Evolutionary conservation across 2,329 filamentous ascomycete species (phyloP).

Genomic region (Paecilomyces sp.): DNA sequence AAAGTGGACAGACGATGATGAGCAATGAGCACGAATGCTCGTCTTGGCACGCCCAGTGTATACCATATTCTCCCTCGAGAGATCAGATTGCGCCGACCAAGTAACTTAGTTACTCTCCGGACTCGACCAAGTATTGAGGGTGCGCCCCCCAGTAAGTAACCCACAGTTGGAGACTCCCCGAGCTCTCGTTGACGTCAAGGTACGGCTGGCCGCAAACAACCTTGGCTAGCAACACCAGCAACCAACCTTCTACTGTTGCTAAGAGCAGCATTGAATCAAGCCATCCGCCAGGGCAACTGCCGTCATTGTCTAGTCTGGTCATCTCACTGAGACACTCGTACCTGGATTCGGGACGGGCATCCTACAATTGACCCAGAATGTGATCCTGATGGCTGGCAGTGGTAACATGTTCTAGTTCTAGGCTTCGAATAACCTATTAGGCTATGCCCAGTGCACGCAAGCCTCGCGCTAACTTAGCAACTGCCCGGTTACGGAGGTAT

Average conservation of each 20-base stretch:
- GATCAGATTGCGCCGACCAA: no score
- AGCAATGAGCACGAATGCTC: not conserved
- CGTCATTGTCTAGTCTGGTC: not conserved
- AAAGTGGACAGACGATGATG: not conserved
- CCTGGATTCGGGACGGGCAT: not conserved
- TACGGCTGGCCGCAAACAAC: not conserved
- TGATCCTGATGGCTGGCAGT: not conserved
- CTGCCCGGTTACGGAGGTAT: not conserved
- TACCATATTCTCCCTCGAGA: no score
- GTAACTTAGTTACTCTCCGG: no score
- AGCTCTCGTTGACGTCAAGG: not conserved
- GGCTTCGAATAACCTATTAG: not conserved
- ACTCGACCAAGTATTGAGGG: no score
- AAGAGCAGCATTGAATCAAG: not conserved
- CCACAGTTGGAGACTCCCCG: not conserved
- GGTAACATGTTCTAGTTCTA: no score
- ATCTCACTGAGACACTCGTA: not conserved
- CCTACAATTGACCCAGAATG: not conserved
- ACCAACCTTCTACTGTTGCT: not conserved
- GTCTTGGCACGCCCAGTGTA: not conserved
- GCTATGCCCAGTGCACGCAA: not conserved
- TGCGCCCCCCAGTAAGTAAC: no score
- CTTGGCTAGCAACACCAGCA: not conserved
- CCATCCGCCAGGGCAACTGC: not conserved
- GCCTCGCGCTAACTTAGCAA: not conserved